Percentiles rank a stretch among this genome's conserved stretches.
phyloP scores from a whole-genome alignment of 108 stramenopile genomes.

The Parmales sp. region DNA sequence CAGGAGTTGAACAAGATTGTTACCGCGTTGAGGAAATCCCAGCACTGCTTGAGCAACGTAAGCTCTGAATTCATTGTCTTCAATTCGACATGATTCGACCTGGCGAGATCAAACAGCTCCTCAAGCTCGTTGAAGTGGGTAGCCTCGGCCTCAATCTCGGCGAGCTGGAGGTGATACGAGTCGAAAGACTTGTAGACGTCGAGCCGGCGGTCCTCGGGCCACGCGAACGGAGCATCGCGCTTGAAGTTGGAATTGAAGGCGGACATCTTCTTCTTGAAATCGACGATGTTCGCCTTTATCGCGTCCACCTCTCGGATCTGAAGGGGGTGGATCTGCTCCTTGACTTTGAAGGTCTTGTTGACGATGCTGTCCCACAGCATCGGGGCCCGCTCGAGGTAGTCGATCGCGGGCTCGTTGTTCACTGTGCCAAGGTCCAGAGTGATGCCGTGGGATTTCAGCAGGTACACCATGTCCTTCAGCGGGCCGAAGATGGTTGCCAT shows the following conservation, averaged over 20 bases:
- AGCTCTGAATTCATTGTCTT: slow-evolving; percentile 15
- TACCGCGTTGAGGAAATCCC: slow-evolving; percentile 18
- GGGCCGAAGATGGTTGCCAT: slow-evolving; percentile 17
- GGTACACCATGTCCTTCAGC: slow-evolving; percentile 18
- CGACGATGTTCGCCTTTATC: slow-evolving; percentile 17
- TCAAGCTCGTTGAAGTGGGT: slow-evolving; percentile 21
- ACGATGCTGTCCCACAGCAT: slow-evolving; percentile 28
- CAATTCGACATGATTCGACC: neutral
- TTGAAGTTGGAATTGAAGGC: slow-evolving; percentile 17
- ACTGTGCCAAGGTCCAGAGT: slow-evolving; percentile 21
- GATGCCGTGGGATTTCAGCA: slow-evolving; percentile 24
- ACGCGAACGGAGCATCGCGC: slow-evolving; percentile 13
- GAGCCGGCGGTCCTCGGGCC: neutral
- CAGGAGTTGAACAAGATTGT: slow-evolving; percentile 17
- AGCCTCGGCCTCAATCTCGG: neutral
- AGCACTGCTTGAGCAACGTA: slow-evolving; percentile 13
- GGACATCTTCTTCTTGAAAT: neutral
- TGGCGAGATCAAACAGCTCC: slow-evolving; percentile 26
- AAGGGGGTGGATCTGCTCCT: slow-evolving; percentile 32
- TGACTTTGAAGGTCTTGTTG: slow-evolving; percentile 31
- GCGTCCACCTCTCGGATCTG: slow-evolving; percentile 26
- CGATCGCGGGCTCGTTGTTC: slow-evolving; percentile 15
- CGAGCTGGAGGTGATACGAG: neutral
- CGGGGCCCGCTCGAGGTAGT: slow-evolving; percentile 28
- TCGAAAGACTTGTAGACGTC: slow-evolving; percentile 24